Evolutionary conservation across 352 stramenopile species (phyloP), one percentile per base, ranked within the genome.

Genomic region (Phytophthora litchii): DNA sequence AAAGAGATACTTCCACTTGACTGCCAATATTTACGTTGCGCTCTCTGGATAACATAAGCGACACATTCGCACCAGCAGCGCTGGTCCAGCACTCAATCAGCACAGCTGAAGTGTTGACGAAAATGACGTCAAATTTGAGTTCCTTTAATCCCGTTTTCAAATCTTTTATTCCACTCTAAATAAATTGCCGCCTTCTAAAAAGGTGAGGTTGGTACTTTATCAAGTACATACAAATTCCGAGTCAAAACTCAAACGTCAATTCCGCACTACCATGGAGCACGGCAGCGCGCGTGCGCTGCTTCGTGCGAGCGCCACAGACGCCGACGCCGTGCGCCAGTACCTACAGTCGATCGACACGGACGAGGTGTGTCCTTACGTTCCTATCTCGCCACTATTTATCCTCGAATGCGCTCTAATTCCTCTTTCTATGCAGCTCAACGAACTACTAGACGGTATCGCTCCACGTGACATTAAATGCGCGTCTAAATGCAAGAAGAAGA

Each of bases 221-320:
- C 40, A 17, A 53, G 31, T 14, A 17, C 3, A 11, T 51, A 60
- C 29, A 51, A 42, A 60, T 20, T 2, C 17, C 17, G 36, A 58
- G 40, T 20, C 21, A 44, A 48, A 31, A 4, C 14, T 44, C n/a
- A 5, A 3, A 0, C 37, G 16, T 5, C 29, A 32, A 60, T 52
- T 35, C 53, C 43, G 43, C 53, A 47, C 27, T 27, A 8, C 7
- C 35, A 68, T 63, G 60, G 52, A 54, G 34, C 34, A 67, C 66
- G 78, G 42, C 62, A 86, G 45, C 60, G 85, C 47, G 57, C 76
- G 41, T 10, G 80, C 86, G 63, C 55, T 93, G 68, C 74, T 90
- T 44, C 67, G 76, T 21, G 81, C 81, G 19, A 89, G 74, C 54
- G 74, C 74, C 47, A 76, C 67, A 31, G 81, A 93, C 72, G 74